Conservation (phyloP, 2,329 filamentous ascomycete species). For the Xylariales sp. region DNA sequence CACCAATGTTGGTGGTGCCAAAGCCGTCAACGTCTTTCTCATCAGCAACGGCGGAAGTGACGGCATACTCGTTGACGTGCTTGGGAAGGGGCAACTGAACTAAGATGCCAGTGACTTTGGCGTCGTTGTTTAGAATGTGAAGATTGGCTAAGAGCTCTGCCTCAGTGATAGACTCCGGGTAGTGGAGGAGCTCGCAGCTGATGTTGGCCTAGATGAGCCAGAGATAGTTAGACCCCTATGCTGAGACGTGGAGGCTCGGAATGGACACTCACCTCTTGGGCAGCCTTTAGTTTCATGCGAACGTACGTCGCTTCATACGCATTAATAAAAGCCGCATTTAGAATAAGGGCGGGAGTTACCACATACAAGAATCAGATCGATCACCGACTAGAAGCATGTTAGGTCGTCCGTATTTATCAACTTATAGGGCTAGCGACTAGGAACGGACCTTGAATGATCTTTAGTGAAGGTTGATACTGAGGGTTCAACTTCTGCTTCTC, state of each 20-base stretch:
- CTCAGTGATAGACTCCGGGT: conserved; percentile 83
- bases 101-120: conserved; percentile 87
- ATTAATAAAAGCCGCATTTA: conserved; percentile 45
- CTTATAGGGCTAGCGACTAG: conserved; percentile 29
- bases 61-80: conserved; percentile 87
- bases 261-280: conserved; percentile 76
- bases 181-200: conserved; percentile 85
- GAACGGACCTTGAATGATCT: conserved; percentile 88
- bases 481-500: conserved; percentile 85
- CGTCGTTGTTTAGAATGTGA: conserved; percentile 84
- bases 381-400: conserved; percentile 75
- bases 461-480: conserved; percentile 87
- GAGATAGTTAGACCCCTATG: conserved; percentile 30
- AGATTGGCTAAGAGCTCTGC: conserved; percentile 87
- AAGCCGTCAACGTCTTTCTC: conserved; percentile 99
- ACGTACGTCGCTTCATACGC: conserved; percentile 85
- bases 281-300: conserved; percentile 99
- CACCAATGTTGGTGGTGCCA: conserved; percentile 92
- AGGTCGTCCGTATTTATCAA: conserved; percentile 32
- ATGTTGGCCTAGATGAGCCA: conserved; percentile 79
- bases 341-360: conserved; percentile 33
- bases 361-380: conserved; percentile 88
- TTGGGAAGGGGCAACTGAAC: conserved; percentile 92
- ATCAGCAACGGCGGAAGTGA: conserved; percentile 90
- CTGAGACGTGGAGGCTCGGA: neutral